Percentiles rank a stretch among this genome's conserved stretches.
Conservation (phyloP, 176 grass and related monocot species). For the Cenchrus fungigraminus region DNA sequence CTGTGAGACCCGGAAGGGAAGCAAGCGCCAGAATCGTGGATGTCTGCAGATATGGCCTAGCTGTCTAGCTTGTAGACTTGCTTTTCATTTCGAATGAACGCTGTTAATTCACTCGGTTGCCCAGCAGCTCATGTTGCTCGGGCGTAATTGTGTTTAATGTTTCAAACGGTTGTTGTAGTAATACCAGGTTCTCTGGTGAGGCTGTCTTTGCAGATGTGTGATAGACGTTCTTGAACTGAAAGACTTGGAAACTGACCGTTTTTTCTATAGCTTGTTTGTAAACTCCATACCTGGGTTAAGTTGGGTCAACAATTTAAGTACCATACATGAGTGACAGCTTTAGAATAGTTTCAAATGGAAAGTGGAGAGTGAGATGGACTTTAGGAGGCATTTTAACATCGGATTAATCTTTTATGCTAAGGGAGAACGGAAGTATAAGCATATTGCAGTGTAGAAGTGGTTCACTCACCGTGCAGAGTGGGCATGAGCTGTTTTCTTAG, state of each 20-base stretch:
- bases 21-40: conserved; percentile 11
- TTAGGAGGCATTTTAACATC: too few relatives aligned
- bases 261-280: background rate
- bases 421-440: too few relatives aligned
- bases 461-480: too few relatives aligned
- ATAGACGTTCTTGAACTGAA: conserved; percentile 32
- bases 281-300: too few relatives aligned
- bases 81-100: conserved; percentile 46
- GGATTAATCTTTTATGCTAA: too few relatives aligned
- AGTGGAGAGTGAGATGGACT: too few relatives aligned
- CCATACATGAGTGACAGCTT: too few relatives aligned
- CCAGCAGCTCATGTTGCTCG: conserved; percentile 46
- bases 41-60: conserved; percentile 54
- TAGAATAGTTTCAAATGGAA: too few relatives aligned
- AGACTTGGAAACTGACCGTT: conserved; percentile 41
- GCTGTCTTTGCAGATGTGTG: conserved; percentile 39
- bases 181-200: conserved; percentile 44
- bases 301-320: too few relatives aligned
- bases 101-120: conserved; percentile 44
- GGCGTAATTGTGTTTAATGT: conserved; percentile 50
- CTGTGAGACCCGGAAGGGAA: background rate
- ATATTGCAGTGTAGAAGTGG: too few relatives aligned
- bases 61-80: conserved; percentile 61
- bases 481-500: too few relatives aligned
- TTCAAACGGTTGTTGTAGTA: conserved; percentile 48